A percentile compares a stretch with the other conserved stretches of the same genome.
phyloP scores from a whole-genome alignment of 441 rosid species.

The Mallotus repandus region DNA sequence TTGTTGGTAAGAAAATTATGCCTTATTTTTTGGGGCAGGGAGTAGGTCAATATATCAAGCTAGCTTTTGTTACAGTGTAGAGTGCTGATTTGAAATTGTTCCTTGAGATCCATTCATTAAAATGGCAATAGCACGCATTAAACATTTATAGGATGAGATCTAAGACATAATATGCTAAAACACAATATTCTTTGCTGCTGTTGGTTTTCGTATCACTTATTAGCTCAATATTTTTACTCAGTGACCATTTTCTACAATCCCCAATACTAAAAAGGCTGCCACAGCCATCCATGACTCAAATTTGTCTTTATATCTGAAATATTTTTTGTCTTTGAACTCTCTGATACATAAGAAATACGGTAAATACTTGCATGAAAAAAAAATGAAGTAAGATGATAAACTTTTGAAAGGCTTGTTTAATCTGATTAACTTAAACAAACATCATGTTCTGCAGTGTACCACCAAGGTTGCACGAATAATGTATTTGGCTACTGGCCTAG shows the following conservation, averaged over 20 bases:
- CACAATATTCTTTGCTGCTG: background rate
- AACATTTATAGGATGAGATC: background rate
- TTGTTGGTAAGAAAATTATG: conserved; percentile 42
- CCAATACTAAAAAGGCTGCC: background rate
- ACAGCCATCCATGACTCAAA: background rate
- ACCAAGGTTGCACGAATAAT: background rate
- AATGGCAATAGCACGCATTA: background rate
- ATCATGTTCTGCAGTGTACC: background rate
- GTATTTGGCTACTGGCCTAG: background rate
- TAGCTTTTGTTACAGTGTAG: background rate
- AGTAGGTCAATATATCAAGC: background rate
- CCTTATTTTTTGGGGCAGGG: background rate
- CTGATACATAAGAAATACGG: background rate
- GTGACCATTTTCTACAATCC: background rate
- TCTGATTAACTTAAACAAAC: background rate
- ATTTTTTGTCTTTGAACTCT: background rate
- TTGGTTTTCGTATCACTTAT: background rate
- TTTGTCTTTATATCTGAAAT: background rate
- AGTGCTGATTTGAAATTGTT: background rate
- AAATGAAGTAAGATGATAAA: background rate
- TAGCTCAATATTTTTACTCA: background rate
- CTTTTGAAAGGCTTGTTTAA: background rate
- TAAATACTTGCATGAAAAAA: background rate
- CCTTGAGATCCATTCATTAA: background rate
- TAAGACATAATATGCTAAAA: background rate